A percentile compares a stretch with the other conserved stretches of the same genome.
phyloP scores from a whole-genome alignment of 139 green algal species.

The Trebouxia sp. region DNA sequence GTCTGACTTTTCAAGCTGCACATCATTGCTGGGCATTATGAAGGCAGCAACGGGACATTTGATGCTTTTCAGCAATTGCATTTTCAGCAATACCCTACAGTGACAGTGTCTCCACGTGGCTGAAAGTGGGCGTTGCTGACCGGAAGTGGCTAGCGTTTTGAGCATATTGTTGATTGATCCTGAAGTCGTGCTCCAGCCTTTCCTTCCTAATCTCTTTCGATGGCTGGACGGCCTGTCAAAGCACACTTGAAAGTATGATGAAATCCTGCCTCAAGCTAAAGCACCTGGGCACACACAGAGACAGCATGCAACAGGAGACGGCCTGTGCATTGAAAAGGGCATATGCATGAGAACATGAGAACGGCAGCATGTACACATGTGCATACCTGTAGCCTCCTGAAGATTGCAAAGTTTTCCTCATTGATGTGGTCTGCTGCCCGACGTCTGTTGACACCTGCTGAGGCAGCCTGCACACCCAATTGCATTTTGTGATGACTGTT shows the following conservation, averaged over 20 bases:
- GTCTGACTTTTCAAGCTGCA: too few species aligned
- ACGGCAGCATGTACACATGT: neutral
- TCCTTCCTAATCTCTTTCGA: conserved; percentile 18
- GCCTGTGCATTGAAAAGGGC: too few species aligned
- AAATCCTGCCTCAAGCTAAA: neutral
- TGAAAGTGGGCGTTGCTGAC: neutral
- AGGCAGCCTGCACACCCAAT: neutral
- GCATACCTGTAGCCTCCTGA: conserved; percentile 12
- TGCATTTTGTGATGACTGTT: neutral
- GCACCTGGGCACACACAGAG: neutral
- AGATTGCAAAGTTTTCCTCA: conserved; percentile 25
- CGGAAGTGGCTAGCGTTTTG: conserved; percentile 5
- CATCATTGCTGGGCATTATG: neutral
- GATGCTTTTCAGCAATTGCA: neutral
- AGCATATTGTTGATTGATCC: neutral
- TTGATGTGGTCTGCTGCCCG: conserved; percentile 10
- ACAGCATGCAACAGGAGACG: neutral
- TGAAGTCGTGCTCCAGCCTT: neutral
- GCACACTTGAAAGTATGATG: neutral
- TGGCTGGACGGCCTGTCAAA: conserved; percentile 24
- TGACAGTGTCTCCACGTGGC: neutral
- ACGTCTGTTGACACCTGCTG: conserved; percentile 12
- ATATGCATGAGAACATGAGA: too few species aligned
- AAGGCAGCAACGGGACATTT: neutral
- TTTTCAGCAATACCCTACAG: neutral